A percentile compares a stretch with the other conserved stretches of the same genome.
phyloP scores from a whole-genome alignment of 1,139 yeast species.

The Yamadazyma taylorii region DNA sequence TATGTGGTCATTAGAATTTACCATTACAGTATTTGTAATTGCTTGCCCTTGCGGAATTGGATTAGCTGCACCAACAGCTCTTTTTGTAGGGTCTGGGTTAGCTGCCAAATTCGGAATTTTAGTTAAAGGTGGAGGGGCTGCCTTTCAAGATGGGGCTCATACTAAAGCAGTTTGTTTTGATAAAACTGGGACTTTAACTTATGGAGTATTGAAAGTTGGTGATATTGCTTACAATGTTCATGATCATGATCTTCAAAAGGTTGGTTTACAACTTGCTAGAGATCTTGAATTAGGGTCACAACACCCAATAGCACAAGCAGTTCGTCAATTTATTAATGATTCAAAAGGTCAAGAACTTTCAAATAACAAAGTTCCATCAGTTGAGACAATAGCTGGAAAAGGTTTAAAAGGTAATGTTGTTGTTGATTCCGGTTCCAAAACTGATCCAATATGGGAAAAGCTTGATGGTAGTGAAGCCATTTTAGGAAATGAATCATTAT shows the following conservation, averaged over 20 bases:
- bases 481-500: conserved; percentile 65
- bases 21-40: conserved; percentile 72
- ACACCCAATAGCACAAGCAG: conserved; percentile 69
- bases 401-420: conserved; percentile 52
- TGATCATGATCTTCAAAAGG: conserved; percentile 18
- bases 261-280: conserved; percentile 49
- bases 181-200: conserved; percentile 78
- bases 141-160: conserved; percentile 73
- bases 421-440: conserved; percentile 24
- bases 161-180: conserved; percentile 71
- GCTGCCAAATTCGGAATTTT: conserved; percentile 64
- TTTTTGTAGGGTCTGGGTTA: conserved; percentile 47
- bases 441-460: conserved; percentile 27
- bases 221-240: conserved; percentile 35
- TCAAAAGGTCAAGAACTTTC: conserved; percentile 20
- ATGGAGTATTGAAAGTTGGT: conserved; percentile 59
- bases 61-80: conserved; percentile 49
- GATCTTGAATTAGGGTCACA: conserved; percentile 66
- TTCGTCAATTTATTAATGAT: conserved; percentile 41
- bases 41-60: conserved; percentile 54
- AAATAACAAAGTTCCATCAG: conserved; percentile 46
- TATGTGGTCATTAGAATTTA: conserved; percentile 75
- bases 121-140: conserved; percentile 80
- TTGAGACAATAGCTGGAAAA: conserved; percentile 56
- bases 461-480: conserved; percentile 41